phyloP scores from a whole-genome alignment of 306 rosid species.

The Ormosia emarginata region DNA sequence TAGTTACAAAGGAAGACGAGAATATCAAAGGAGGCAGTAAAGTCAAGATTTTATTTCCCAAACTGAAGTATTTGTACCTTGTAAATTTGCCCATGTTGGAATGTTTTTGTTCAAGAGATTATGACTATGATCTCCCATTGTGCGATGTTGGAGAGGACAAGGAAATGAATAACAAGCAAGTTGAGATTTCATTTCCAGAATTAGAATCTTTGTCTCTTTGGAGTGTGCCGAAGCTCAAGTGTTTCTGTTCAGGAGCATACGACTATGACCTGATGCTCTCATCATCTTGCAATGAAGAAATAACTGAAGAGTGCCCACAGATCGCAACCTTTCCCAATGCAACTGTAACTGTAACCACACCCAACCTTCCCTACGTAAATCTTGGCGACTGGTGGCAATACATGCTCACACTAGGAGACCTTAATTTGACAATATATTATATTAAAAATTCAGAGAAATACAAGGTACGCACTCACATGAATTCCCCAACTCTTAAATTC shows the following conservation, averaged over 20 bases:
- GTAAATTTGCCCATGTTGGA: background rate
- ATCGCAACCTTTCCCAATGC: background rate
- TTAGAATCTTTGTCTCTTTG: fast-evolving
- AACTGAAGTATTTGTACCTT: background rate
- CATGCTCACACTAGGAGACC: no score
- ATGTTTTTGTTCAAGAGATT: background rate
- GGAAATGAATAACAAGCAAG: background rate
- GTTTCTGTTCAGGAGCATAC: conserved; percentile 1
- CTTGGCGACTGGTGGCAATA: no score
- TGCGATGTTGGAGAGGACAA: background rate
- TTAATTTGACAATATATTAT: no score
- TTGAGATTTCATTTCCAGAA: background rate
- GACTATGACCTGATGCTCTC: background rate
- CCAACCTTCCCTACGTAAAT: background rate
- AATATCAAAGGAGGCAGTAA: background rate
- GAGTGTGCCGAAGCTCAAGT: background rate
- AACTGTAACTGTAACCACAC: background rate
- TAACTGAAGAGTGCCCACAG: background rate
- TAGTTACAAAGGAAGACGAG: background rate
- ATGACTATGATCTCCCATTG: background rate
- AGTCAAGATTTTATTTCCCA: background rate
- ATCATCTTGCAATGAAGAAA: no score
- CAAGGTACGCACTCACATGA: no score
- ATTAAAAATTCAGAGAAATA: no score
- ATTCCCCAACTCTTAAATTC: no score